phyloP scores from a whole-genome alignment of 1,284 basidiomycete genomes.

The Pisolithus thermaeus region DNA sequence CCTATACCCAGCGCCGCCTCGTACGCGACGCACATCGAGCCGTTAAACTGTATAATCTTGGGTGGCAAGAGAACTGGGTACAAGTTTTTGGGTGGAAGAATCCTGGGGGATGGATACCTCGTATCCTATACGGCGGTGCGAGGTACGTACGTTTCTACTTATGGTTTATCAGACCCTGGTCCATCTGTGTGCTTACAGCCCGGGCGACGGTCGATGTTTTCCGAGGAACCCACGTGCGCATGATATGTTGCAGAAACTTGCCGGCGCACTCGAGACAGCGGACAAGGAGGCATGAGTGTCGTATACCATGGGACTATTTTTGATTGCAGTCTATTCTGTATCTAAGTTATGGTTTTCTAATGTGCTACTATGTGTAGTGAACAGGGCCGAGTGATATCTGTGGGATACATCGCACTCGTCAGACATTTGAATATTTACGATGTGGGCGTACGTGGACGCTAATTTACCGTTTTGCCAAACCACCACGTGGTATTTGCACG shows the following conservation, averaged over 20 bases:
- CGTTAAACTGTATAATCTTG: conserved; percentile 72
- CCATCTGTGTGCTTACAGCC: conserved; percentile 31
- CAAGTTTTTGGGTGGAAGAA: conserved; percentile 58
- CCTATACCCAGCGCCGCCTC: conserved; percentile 59
- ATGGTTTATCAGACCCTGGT: conserved; percentile 5
- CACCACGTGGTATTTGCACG: no score
- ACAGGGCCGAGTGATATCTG: no score
- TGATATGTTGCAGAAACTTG: conserved; percentile 56
- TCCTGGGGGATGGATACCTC: conserved; percentile 44
- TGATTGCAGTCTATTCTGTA: no score
- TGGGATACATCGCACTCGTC: no score
- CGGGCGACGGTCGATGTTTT: conserved; percentile 62
- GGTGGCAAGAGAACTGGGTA: conserved; percentile 66
- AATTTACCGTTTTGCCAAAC: no score
- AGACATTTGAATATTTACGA: no score
- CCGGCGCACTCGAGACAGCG: conserved; percentile 48
- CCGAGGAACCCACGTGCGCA: conserved; percentile 61
- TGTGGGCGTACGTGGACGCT: no score
- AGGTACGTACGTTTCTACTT: conserved; percentile 35
- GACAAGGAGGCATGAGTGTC: conserved; percentile 40
- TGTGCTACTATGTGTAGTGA: no score
- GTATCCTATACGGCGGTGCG: conserved; percentile 54
- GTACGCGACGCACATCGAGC: conserved; percentile 62
- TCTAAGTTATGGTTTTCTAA: no score
- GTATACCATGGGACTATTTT: background rate